Evolutionary conservation across 2,329 filamentous ascomycete genomes (phyloP).

Genomic region (Fusarium tuaranense): DNA sequence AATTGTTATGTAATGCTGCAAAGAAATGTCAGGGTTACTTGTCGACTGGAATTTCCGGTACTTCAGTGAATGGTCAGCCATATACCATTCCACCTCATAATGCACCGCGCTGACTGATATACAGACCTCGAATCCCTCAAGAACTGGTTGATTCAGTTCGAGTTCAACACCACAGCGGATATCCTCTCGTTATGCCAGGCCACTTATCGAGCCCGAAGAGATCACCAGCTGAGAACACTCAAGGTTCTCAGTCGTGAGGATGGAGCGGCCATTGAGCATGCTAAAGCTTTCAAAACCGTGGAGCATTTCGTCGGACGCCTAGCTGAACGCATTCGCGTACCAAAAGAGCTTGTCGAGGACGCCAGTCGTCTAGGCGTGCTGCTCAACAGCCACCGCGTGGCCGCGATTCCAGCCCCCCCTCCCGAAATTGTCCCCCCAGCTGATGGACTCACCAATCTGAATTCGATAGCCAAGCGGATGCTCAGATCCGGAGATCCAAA

Average conservation of each 20-base stretch:
- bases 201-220: constrained; percentile 31
- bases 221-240: constrained; percentile 32
- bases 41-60: neutral
- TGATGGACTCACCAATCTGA: constrained; percentile 33
- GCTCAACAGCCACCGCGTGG: constrained; percentile 37
- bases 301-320: constrained; percentile 60
- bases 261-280: neutral
- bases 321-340: constrained; percentile 55
- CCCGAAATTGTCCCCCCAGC: no score
- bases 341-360: constrained; percentile 52
- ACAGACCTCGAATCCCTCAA: constrained; percentile 7
- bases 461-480: constrained; percentile 50
- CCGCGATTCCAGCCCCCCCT: no score
- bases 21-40: constrained; percentile 28
- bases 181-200: constrained; percentile 11
- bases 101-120: neutral
- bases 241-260: constrained; percentile 19
- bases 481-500: constrained; percentile 24
- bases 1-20: constrained; percentile 23
- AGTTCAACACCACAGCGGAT: neutral
- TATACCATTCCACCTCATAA: neutral
- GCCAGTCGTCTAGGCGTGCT: constrained; percentile 45
- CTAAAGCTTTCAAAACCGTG: constrained; percentile 43
- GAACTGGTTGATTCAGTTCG: constrained; percentile 28
- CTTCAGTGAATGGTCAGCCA: constrained; percentile 15